These are phyloP conservation scores for Tylopilus felleus DNA, from an alignment of 768 basidiomycete species.

Conservation along the genomic window DNA sequence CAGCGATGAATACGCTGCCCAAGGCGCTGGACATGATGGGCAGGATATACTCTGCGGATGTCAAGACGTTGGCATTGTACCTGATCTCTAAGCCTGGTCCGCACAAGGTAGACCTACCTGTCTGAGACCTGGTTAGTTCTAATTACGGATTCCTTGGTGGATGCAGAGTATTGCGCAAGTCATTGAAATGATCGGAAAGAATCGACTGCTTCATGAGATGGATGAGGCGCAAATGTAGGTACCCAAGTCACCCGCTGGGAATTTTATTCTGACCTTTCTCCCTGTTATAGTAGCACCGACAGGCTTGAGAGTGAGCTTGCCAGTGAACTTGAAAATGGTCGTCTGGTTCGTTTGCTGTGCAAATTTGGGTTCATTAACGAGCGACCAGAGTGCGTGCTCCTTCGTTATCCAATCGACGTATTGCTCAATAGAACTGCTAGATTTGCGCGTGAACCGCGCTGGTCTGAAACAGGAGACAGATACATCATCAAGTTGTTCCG, in stretches of 20 bases:
- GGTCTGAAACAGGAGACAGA: slow-evolving; percentile 98
- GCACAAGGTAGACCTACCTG: slow-evolving; percentile 47
- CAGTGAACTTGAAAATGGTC: slow-evolving; percentile 90
- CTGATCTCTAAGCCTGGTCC: slow-evolving; percentile 69
- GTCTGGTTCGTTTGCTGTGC: slow-evolving; percentile 82
- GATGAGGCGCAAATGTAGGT: slow-evolving; percentile 78
- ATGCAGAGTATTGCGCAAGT: slow-evolving; percentile 72
- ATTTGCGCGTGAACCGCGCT: slow-evolving; percentile 91
- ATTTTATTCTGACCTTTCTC: not conserved
- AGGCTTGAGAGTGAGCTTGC: slow-evolving; percentile 78
- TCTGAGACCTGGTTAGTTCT: not conserved
- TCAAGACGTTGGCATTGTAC: slow-evolving; percentile 78
- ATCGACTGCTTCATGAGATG: slow-evolving; percentile 67
- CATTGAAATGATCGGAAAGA: slow-evolving; percentile 73
- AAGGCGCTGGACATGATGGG: slow-evolving; percentile 73
- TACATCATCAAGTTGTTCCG: slow-evolving; percentile 98
- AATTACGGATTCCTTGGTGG: not conserved
- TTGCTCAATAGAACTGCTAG: slow-evolving; percentile 39
- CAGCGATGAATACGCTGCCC: slow-evolving; percentile 57
- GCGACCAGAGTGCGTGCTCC: slow-evolving; percentile 81
- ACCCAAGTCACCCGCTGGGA: not conserved
- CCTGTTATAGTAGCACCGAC: slow-evolving; percentile 65
- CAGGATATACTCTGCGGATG: slow-evolving; percentile 72
- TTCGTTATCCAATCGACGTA: not conserved
- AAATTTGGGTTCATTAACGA: slow-evolving; percentile 99